Evolutionary conservation across 2,329 filamentous ascomycete genomes (phyloP).

Genomic region (Fusarium scirpi): DNA sequence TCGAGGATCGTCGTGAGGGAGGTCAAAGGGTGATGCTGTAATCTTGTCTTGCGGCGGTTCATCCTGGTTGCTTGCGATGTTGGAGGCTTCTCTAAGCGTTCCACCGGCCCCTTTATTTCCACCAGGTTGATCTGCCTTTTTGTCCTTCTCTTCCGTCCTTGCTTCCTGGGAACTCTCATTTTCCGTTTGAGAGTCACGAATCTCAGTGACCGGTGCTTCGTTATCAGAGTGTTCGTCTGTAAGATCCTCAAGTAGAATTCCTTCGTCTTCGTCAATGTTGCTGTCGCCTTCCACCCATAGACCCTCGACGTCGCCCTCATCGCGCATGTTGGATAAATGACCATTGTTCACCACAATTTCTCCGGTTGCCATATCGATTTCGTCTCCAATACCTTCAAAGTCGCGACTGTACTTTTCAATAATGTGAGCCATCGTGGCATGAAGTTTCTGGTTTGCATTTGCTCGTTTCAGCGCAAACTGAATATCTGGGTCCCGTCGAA

Average conservation of each 20-base stretch:
- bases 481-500: constrained; percentile 45
- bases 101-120: background rate
- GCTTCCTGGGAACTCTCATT: constrained; percentile 1
- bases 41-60: background rate
- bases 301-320: constrained; percentile 62
- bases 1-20: background rate
- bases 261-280: constrained; percentile 54
- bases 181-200: constrained; percentile 18
- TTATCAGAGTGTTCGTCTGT: constrained; percentile 40
- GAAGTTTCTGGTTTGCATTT: constrained; percentile 77
- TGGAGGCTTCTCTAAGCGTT: background rate
- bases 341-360: constrained; percentile 92
- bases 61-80: background rate
- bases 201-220: constrained; percentile 25
- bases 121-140: background rate
- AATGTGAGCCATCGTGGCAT: constrained; percentile 87
- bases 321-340: constrained; percentile 75
- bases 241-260: constrained; percentile 51
- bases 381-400: constrained; percentile 86
- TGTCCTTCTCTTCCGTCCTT: background rate
- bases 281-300: constrained; percentile 44
- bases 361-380: constrained; percentile 86
- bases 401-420: constrained; percentile 89
- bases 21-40: background rate
- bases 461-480: constrained; percentile 72